These are phyloP conservation scores for Amauroascus verrucosus DNA, from an alignment of 2,329 filamentous ascomycete species.

Conservation along the genomic window DNA sequence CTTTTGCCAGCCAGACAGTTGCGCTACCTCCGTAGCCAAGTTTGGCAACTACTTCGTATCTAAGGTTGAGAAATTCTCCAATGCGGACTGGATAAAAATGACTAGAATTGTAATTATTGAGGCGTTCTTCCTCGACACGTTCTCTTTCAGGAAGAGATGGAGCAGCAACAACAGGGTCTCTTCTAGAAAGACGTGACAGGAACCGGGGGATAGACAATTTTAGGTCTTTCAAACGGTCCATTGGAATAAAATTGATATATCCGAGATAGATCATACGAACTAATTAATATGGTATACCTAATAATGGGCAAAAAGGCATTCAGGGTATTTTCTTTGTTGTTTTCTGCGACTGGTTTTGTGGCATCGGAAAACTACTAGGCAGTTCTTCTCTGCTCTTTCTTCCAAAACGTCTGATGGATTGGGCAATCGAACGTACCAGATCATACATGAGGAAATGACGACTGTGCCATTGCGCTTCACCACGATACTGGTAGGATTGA, in stretches of 20 bases:
- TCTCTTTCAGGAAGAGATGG: background rate
- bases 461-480: too few species aligned
- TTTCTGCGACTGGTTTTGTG: background rate
- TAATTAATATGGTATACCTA: background rate
- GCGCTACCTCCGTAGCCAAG: slow-evolving; percentile 21
- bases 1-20: slow-evolving; percentile 22
- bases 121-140: slow-evolving; percentile 12
- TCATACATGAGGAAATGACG: too few species aligned
- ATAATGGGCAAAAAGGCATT: background rate
- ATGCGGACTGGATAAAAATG: slow-evolving; percentile 16
- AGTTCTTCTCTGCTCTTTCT: too few species aligned
- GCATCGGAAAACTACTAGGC: too few species aligned
- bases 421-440: too few species aligned
- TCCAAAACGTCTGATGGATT: too few species aligned
- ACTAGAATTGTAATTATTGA: slow-evolving; percentile 13
- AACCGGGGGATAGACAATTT: background rate
- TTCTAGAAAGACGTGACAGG: background rate
- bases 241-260: background rate
- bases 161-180: background rate
- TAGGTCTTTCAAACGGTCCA: background rate
- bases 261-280: background rate
- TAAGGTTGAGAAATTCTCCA: slow-evolving; percentile 16
- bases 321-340: background rate
- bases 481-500: too few species aligned
- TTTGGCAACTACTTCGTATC: slow-evolving; percentile 17